Evolutionary conservation across 1,139 yeast species (phyloP), one percentile per base, ranked within the genome.

Genomic region (Zygosaccharomyces pseudobailii): DNA sequence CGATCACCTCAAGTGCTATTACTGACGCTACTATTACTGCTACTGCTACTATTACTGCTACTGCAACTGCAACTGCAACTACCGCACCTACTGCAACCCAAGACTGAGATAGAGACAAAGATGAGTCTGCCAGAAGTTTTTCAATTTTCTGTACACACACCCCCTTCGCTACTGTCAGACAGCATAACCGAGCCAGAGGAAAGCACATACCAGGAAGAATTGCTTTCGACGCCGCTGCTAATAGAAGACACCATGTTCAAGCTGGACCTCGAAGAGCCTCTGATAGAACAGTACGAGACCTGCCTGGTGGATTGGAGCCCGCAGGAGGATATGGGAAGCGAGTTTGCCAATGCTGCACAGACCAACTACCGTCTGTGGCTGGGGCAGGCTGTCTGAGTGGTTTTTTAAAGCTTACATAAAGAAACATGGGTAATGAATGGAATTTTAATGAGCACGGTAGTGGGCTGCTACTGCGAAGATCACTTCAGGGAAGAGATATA

Each of bases 321-420:
- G 47, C 46, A 34, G 23, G 30, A 40, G 34, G 24, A 28, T 21
- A 9, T 30, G 33, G 49, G 43, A 30, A 49, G 50, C 34, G 54
- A 46, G 36, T 55, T 56, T 32, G 57, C 57, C 17, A 43, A 55
- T 42, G 58, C 57, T 9, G 57, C 59, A 17, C 58, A 54, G 40
- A 56, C 49, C 39, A 56, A 56, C 49, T 56, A 56, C 55, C 47
- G 59, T 38, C 49, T 56, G 41, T 56, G 59, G 59, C 49, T 56
- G n/a, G 47, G 53, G 22, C 19, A 23, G 7, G 41, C 24, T 24
- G 27, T 24, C 27, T 24, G 27, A 24, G 27, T 24, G 27, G 6
- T 24, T 24, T 24, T 24, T 24, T n/a, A 3, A 28, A 28, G 23
- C 17, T 21, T 13, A 36, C 28, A 36, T 17, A 36, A 25, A 21